Base-by-base conservation (phyloP, 805 yeast genomes). In the Saccharomycopsis sp. region DNA sequence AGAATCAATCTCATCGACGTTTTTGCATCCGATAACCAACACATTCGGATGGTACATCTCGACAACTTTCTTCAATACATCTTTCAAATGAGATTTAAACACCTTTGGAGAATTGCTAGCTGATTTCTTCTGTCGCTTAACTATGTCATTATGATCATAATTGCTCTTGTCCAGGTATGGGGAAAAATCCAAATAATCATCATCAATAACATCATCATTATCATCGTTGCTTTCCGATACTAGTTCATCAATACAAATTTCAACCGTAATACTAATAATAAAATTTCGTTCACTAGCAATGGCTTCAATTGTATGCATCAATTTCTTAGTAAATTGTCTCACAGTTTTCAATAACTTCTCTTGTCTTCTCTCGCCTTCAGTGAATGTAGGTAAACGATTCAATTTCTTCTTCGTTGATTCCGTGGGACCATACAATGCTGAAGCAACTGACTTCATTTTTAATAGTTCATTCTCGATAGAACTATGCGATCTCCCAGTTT, bases 181-280 rank as follows among this genome's bases (percentile, higher is more conserved):
- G 3, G 40, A 19, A 3, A 1, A 3, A 34, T 14, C 11, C 2
- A 13, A 13, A 17, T 14, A 19, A 3, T 9, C 37, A 31, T 41
- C 45, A 16, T 45, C 44, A 23, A 4, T 21, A n/a, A 45, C 50
- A 38, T 24, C 19, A 23, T 40, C 45, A 22, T 41, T 43, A 20
- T 42, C 32, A 23, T 48, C 51, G 16, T 31, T 24, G 21, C 45
- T 44, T 13, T 37, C 50, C 22, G 46, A 43, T 16, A 44, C 13
- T 13, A 39, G 31, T 17, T 50, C 46, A 40, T 50, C 51, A 39
- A 44, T 39, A 34, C 53, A 50, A 29, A 50, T 38, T 29, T 50
- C 53, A 14, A 50, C 40, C n/a, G 51, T 47, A 13, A 50, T 50
- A 7, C 27, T 38, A 7, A 50, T 32, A 13, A 21, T 33, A 14